Base-by-base conservation (phyloP, 352 stramenopile species). In the Phytophthora constricta region DNA sequence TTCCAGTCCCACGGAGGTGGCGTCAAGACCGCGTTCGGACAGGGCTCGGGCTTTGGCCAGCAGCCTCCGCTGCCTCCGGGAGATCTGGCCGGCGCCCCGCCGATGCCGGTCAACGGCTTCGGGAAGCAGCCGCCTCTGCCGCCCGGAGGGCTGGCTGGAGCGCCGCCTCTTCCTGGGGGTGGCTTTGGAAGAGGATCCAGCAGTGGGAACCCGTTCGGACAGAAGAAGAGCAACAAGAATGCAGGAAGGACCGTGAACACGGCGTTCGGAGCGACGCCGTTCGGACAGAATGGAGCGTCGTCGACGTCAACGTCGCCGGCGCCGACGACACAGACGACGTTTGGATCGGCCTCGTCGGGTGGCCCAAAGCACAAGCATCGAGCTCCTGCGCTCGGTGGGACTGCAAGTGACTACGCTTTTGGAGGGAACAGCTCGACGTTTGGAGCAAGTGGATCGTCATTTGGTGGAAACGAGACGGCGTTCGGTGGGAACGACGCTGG, bases 21-120 rank as follows among this genome's bases (percentile, higher is more conserved):
- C 0, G 37, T 58, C 7, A 55, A 67, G 27, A 78, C 76, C 17
- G 56, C 63, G 34, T 86, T 86, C 41, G 77, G 77, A 22, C 74
- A 78, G 50, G 73, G 68, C 23, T 77, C 72, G 9, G 63, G 65
- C 27, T 75, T 78, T 33, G 54, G 64, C 3, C 62, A 17, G 3
- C 71, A 73, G 56, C 52, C 63, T 2, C 58, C 68, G 28, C 65
- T 77, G 7, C 72, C 72, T 56, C 68, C 64, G 3, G 65, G 68
- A 3, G 60, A 59, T 26, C 26, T 74, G 64, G 51, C 52, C 47
- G 59, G 58, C 2, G 53, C 53, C 67, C 37, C 41, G 19, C 13
- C 41, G 3, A n/a, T 41, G 47, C 9, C 41, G 28, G 34, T 16
- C 16, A 45, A 58, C 8, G 55, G 46, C 14, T 77, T 82, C 11